phyloP scores from a whole-genome alignment of 495 filamentous ascomycete genomes.

The Aspergillus taichungensis region DNA sequence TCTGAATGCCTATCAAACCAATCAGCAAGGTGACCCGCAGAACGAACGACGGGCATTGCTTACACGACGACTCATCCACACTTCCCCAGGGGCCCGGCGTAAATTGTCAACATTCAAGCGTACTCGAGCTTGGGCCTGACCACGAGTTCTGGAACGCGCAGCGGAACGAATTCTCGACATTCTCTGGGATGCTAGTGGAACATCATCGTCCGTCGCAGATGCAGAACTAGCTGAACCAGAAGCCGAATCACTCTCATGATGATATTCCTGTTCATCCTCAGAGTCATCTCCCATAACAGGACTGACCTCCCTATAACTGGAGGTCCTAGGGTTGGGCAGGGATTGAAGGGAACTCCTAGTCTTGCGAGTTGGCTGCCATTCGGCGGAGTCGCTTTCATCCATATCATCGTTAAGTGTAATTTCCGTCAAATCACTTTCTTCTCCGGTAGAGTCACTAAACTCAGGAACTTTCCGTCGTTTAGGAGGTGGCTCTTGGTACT shows the following conservation, averaged over 20 bases:
- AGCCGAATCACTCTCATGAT: slow-evolving; percentile 1
- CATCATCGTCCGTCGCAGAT: slow-evolving; percentile 9
- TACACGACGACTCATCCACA: slow-evolving; percentile 27
- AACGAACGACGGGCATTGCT: slow-evolving; percentile 2
- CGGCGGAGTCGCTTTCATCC: slow-evolving; percentile 4
- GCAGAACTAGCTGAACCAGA: slow-evolving; percentile 1
- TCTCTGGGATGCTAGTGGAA: slow-evolving; percentile 1
- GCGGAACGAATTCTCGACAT: not conserved
- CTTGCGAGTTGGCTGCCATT: slow-evolving; percentile 9
- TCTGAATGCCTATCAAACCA: slow-evolving; percentile 21
- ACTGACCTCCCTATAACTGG: slow-evolving; percentile 4
- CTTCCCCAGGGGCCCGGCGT: not conserved
- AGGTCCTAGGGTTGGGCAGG: not conserved
- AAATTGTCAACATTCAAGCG: not conserved
- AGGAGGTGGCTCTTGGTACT: slow-evolving; percentile 36
- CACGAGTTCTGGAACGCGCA: not conserved
- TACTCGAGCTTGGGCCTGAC: not conserved
- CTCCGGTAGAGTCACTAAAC: slow-evolving; percentile 6
- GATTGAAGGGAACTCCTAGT: slow-evolving; percentile 8
- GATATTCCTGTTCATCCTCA: slow-evolving; percentile 4
- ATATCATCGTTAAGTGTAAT: slow-evolving; percentile 13
- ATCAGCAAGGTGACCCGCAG: not conserved
- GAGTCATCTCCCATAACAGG: slow-evolving; percentile 2
- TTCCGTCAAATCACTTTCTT: slow-evolving; percentile 10
- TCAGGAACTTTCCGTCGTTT: slow-evolving; percentile 21